A percentile compares a stretch with the other conserved stretches of the same genome.
Evolutionary conservation across 2,329 filamentous ascomycete species (phyloP).

Genomic region (Colletotrichum acutatum): DNA sequence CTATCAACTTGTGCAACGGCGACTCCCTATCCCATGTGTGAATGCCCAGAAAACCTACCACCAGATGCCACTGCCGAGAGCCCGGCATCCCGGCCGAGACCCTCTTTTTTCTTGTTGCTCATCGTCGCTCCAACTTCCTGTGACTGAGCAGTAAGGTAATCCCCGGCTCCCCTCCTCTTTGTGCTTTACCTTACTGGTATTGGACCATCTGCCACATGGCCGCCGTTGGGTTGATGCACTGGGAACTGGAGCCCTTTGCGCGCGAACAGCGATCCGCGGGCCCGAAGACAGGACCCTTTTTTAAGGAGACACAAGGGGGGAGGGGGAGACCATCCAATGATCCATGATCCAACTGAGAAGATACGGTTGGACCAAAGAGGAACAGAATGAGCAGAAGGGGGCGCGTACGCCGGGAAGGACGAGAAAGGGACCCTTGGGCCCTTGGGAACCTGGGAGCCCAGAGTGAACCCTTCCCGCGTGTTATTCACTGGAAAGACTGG

Average conservation of each 20-base stretch:
- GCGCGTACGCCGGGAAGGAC: background rate
- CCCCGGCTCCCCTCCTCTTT: background rate
- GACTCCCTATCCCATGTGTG: background rate
- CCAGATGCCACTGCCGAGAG: constrained; percentile 18
- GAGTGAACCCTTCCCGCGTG: background rate
- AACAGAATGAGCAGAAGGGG: background rate
- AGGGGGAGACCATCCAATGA: too few species aligned
- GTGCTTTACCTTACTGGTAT: background rate
- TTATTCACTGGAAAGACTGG: background rate
- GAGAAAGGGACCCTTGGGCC: background rate
- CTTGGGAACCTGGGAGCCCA: too few species aligned
- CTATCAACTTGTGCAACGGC: background rate
- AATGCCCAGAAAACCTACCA: constrained; percentile 11
- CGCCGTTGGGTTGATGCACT: background rate
- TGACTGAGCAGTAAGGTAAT: background rate
- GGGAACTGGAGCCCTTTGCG: background rate
- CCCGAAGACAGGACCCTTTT: background rate
- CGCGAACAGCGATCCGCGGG: background rate
- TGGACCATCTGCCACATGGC: background rate
- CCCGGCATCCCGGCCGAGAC: constrained; percentile 22
- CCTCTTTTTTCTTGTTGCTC: constrained; percentile 7
- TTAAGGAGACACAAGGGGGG: background rate
- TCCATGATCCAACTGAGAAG: background rate
- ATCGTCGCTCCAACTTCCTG: background rate
- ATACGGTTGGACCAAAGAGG: background rate